Evolutionary conservation across 2,329 filamentous ascomycete genomes (phyloP).

Genomic region (Hymenoscyphus occultus): DNA sequence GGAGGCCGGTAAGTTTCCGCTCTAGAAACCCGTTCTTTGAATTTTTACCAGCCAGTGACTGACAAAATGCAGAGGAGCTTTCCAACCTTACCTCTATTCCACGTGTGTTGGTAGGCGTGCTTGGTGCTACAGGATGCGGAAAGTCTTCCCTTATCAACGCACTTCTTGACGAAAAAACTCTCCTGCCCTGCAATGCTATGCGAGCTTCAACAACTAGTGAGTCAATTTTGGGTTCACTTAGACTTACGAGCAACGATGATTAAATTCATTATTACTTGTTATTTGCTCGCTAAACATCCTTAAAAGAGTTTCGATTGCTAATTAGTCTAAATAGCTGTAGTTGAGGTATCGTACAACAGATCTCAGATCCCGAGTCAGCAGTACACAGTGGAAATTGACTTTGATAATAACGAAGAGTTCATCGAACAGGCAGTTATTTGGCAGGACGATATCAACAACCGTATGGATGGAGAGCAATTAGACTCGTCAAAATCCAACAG

Average conservation of each 20-base stretch:
- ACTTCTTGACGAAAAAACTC: constrained; percentile 44
- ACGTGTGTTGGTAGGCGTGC: constrained; percentile 20
- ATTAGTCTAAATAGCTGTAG: neutral
- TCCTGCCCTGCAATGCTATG: constrained; percentile 48
- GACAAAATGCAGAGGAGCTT: neutral
- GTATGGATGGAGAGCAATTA: constrained; percentile 34
- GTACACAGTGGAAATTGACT: constrained; percentile 44
- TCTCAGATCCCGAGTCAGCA: constrained; percentile 32
- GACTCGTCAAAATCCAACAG: constrained; percentile 32
- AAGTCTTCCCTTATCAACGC: constrained; percentile 27
- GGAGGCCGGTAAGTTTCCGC: neutral
- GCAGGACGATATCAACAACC: constrained; percentile 17
- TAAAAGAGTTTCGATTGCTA: constrained; percentile 36
- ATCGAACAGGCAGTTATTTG: constrained; percentile 20
- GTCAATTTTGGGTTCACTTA: neutral
- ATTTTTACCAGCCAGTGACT: neutral
- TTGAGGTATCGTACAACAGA: constrained; percentile 44
- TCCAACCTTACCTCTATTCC: neutral
- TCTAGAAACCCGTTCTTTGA: neutral
- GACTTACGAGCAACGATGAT: neutral
- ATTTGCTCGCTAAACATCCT: constrained; percentile 30
- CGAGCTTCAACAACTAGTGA: constrained; percentile 47
- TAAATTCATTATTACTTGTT: too few relatives aligned
- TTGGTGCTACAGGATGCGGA: constrained; percentile 23
- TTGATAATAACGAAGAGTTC: constrained; percentile 22